phyloP scores from a whole-genome alignment of 2,329 filamentous ascomycete genomes.

The Clonostachys chloroleuca region DNA sequence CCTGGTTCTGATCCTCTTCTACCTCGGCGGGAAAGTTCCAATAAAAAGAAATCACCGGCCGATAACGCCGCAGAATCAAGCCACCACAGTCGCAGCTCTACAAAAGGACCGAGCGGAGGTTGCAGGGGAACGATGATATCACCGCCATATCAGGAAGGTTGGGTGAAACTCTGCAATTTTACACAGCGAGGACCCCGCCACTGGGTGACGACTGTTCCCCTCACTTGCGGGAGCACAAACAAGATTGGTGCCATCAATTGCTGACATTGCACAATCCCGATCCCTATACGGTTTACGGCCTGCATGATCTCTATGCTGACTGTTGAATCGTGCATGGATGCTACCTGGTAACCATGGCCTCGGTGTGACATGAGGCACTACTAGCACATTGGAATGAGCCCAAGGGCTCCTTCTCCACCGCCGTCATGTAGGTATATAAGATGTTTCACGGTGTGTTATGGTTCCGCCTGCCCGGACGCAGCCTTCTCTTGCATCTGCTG shows the following conservation, averaged over 20 bases:
- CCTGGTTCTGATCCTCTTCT: too few species aligned
- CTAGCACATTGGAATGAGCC: background rate
- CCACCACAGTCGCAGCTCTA: too few species aligned
- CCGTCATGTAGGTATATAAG: background rate
- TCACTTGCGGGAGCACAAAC: background rate
- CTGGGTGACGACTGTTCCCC: too few species aligned
- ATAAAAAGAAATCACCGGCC: too few species aligned
- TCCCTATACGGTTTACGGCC: background rate
- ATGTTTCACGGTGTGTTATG: background rate
- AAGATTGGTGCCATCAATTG: background rate
- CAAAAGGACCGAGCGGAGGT: too few species aligned
- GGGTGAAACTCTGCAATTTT: too few species aligned
- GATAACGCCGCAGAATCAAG: too few species aligned
- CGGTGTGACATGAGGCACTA: background rate
- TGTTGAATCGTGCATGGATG: background rate
- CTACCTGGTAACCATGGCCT: too few species aligned
- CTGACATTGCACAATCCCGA: background rate
- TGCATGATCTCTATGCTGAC: background rate
- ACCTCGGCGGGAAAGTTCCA: too few species aligned
- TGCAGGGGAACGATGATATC: too few species aligned
- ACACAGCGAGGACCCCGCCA: too few species aligned
- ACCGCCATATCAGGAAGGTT: too few species aligned
- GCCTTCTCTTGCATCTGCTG: background rate
- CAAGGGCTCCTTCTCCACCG: background rate
- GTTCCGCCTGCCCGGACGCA: background rate